Evolutionary conservation across 345 rosid genomes (phyloP).

Genomic region (Heritiera littoralis): DNA sequence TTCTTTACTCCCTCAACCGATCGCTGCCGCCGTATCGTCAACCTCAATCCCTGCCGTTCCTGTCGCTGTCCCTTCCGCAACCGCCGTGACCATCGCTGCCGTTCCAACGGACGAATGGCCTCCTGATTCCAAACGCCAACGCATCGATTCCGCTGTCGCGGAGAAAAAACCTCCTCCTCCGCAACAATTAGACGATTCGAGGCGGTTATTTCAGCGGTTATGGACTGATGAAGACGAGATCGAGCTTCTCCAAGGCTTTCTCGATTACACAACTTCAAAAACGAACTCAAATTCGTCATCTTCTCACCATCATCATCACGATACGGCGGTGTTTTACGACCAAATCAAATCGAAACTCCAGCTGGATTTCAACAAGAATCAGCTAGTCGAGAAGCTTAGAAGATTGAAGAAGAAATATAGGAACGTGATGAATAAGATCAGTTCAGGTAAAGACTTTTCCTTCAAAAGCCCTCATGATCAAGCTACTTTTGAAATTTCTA

Average conservation of each 20-base stretch:
- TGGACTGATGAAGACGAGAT: slow-evolving; percentile 99
- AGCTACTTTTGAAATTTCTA: slow-evolving; percentile 90
- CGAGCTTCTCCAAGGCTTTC: slow-evolving; percentile 92
- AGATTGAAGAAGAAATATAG: slow-evolving; percentile 92
- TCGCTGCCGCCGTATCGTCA: slow-evolving; percentile 35
- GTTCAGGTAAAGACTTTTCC: slow-evolving; percentile 81
- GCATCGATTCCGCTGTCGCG: slow-evolving; percentile 27
- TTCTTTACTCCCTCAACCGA: slow-evolving; percentile 36
- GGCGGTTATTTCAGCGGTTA: slow-evolving; percentile 82
- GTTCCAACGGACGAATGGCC: slow-evolving; percentile 41
- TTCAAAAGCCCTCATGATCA: slow-evolving; percentile 93
- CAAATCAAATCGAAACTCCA: slow-evolving; percentile 93
- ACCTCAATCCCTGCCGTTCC: slow-evolving; percentile 36
- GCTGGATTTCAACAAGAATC: slow-evolving; percentile 96
- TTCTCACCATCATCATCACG: slow-evolving; percentile 53
- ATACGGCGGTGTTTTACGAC: slow-evolving; percentile 88
- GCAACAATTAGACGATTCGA: slow-evolving; percentile 62
- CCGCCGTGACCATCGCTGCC: slow-evolving; percentile 41
- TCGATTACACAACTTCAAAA: slow-evolving; percentile 65
- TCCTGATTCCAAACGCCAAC: slow-evolving; percentile 54
- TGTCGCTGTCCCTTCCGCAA: slow-evolving; percentile 40
- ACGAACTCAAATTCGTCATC: slow-evolving; percentile 45
- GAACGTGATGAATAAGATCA: slow-evolving; percentile 67
- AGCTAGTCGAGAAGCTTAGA: slow-evolving; percentile 92
- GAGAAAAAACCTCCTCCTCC: slow-evolving; percentile 36